Conservation (phyloP, 176 grass and related monocot species). For the Hsuehochloa calcarea region DNA sequence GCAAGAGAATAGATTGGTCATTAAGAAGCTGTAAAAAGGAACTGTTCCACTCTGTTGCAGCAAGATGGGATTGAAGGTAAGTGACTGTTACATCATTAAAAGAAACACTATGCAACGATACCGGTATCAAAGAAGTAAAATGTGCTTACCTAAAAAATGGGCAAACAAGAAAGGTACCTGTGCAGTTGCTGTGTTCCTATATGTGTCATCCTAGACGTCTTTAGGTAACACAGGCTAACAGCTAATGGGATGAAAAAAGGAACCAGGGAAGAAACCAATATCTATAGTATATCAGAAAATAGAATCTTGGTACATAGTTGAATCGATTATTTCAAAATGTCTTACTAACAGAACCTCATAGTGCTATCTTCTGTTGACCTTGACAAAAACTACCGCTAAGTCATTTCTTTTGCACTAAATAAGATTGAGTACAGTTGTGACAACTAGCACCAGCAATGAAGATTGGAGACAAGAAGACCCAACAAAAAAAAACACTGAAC, state of each 20-base stretch:
- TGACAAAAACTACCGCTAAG: background rate
- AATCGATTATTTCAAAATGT: constrained; percentile 1
- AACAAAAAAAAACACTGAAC: background rate
- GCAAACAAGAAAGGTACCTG: background rate
- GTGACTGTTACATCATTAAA: background rate
- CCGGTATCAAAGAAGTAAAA: background rate
- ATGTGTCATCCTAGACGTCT: background rate
- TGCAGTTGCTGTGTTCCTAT: background rate
- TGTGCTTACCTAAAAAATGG: background rate
- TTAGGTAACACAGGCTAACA: background rate
- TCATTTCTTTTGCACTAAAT: background rate
- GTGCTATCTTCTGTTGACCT: background rate
- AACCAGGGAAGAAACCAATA: background rate
- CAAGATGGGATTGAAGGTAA: background rate
- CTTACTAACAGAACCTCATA: background rate
- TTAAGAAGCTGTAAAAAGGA: background rate
- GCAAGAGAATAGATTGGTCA: constrained; percentile 19
- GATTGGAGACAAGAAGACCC: background rate
- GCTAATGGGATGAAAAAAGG: background rate
- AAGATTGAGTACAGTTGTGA: background rate
- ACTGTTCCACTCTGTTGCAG: background rate
- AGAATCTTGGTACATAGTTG: background rate
- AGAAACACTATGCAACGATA: background rate
- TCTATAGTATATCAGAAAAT: background rate
- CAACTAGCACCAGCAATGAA: background rate